These are phyloP conservation scores for Heterotrichella gracilis DNA, from an alignment of 352 stramenopile species.

Conservation along the genomic window DNA sequence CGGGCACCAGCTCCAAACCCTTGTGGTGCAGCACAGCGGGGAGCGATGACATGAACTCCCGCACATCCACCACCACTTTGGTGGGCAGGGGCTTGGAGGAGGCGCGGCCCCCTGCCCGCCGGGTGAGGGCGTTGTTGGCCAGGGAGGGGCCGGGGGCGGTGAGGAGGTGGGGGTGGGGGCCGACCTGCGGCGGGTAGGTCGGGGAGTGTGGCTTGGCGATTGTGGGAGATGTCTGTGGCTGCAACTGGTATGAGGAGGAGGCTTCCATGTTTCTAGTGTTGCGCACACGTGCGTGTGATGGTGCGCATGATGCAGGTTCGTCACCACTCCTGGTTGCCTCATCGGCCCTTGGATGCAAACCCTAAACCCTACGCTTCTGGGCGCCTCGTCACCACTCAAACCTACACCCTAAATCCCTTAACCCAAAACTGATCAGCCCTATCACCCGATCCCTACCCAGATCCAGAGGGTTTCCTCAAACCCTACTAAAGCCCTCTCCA, in stretches of 20 bases:
- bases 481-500: background rate
- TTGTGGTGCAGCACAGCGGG: slow-evolving; percentile 78
- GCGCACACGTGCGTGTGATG: no score
- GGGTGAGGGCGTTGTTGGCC: background rate
- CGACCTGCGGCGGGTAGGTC: no score
- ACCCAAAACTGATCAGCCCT: background rate
- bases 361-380: no score
- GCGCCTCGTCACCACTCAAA: background rate
- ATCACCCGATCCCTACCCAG: background rate
- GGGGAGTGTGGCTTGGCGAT: no score
- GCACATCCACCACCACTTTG: slow-evolving; percentile 58
- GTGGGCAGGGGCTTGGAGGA: slow-evolving; percentile 36
- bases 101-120: background rate
- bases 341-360: no score
- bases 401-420: background rate
- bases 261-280: no score
- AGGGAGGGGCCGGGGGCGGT: background rate
- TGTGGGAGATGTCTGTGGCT: no score
- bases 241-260: no score
- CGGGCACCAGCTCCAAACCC: slow-evolving; percentile 50
- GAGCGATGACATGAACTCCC: slow-evolving; percentile 70
- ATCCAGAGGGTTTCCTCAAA: background rate
- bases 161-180: no score
- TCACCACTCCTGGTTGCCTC: no score
- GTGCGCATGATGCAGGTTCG: no score